These are phyloP conservation scores for Solanum clarkiae DNA, from an alignment of 257 asterid species.

Conservation along the genomic window DNA sequence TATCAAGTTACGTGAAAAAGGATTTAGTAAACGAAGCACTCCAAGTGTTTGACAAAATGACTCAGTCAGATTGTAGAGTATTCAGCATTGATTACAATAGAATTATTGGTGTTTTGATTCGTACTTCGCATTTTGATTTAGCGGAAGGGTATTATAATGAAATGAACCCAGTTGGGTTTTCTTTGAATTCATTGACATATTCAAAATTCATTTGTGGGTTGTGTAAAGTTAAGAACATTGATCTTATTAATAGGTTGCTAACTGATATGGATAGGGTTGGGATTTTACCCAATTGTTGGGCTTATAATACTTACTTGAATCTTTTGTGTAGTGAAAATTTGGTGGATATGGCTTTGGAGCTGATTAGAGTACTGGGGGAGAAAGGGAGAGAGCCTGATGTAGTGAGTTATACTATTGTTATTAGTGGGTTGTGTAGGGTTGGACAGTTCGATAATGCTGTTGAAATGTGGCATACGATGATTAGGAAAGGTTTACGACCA, in stretches of 20 bases:
- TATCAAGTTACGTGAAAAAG: slow-evolving; percentile 50
- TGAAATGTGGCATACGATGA: slow-evolving; percentile 64
- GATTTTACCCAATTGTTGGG: slow-evolving; percentile 76
- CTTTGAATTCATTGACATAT: slow-evolving; percentile 78
- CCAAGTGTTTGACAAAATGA: slow-evolving; percentile 85
- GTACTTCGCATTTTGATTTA: slow-evolving; percentile 41
- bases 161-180: slow-evolving; percentile 57
- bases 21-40: slow-evolving; percentile 60
- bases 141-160: slow-evolving; percentile 59
- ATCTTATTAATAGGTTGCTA: slow-evolving; percentile 56
- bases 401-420: slow-evolving; percentile 66
- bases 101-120: slow-evolving; percentile 71
- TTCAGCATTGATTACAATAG: slow-evolving; percentile 84
- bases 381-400: slow-evolving; percentile 67
- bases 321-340: slow-evolving; percentile 62
- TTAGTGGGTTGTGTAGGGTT: slow-evolving; percentile 53
- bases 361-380: slow-evolving; percentile 51
- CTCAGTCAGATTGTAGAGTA: slow-evolving; percentile 68
- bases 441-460: slow-evolving; percentile 50
- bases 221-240: slow-evolving; percentile 74
- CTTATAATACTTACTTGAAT: slow-evolving; percentile 69
- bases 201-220: slow-evolving; percentile 71
- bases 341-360: slow-evolving; percentile 56
- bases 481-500: slow-evolving; percentile 43
- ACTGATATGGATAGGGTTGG: slow-evolving; percentile 70